These are phyloP conservation scores for Leccinum fibrillosum DNA, from an alignment of 768 basidiomycete genomes.

Conservation along the genomic window DNA sequence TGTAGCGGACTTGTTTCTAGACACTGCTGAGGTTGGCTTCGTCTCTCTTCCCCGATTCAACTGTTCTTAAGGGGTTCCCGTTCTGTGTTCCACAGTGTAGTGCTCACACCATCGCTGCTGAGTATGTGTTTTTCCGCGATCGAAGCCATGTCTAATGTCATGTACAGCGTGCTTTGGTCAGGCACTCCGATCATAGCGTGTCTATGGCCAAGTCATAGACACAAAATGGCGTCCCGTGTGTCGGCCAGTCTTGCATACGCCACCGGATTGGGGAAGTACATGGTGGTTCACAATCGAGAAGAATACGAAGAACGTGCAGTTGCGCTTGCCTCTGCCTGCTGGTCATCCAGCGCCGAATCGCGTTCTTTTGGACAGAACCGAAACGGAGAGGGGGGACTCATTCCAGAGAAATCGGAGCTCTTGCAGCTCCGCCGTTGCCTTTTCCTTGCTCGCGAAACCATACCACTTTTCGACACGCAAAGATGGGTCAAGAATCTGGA, in stretches of 20 bases:
- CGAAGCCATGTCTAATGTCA: neutral
- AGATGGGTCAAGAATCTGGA: constrained; percentile 48
- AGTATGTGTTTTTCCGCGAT: constrained; percentile 31
- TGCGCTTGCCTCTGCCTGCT: constrained; percentile 32
- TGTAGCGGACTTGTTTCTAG: constrained; percentile 50
- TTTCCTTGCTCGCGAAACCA: constrained; percentile 38
- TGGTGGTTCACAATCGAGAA: constrained; percentile 41
- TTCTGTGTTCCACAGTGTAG: constrained; percentile 37
- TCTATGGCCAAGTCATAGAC: constrained; percentile 39
- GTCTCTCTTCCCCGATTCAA: neutral
- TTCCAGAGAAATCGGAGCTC: constrained; percentile 32
- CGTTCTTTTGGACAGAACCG: neutral
- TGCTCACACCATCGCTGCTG: constrained; percentile 49
- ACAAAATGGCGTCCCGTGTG: constrained; percentile 52
- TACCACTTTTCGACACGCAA: constrained; percentile 47
- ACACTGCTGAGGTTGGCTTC: constrained; percentile 44
- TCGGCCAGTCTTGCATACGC: constrained; percentile 46
- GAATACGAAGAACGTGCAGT: constrained; percentile 49
- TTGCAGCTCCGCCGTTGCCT: constrained; percentile 39
- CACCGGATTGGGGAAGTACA: constrained; percentile 45
- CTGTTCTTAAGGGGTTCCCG: neutral
- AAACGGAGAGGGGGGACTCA: neutral
- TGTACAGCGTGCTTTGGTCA: constrained; percentile 44
- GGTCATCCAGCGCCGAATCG: constrained; percentile 12
- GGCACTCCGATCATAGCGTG: constrained; percentile 50